phyloP scores from a whole-genome alignment of 768 basidiomycete species.

The Mycena maculata region DNA sequence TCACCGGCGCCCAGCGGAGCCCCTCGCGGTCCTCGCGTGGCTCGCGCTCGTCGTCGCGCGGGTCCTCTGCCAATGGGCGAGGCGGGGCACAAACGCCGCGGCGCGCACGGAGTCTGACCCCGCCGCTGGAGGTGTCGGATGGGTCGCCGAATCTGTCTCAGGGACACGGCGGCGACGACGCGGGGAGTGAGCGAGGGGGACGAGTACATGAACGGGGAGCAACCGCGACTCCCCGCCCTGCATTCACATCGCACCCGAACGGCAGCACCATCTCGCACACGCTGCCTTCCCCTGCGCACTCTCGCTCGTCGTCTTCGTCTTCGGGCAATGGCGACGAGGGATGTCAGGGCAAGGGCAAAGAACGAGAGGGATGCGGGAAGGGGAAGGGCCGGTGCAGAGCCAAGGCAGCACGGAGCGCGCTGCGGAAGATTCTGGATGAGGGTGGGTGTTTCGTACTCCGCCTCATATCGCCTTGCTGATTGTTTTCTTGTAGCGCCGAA shows the following conservation, averaged over 20 bases:
- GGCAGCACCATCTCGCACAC: slow-evolving; percentile 26
- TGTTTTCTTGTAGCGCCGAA: slow-evolving; percentile 6
- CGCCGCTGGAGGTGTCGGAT: neutral
- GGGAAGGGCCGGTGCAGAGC: slow-evolving; percentile 13
- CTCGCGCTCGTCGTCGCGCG: slow-evolving; percentile 1
- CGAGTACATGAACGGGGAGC: neutral
- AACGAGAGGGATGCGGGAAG: too few relatives aligned
- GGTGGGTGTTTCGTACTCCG: neutral
- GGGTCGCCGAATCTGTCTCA: too few relatives aligned
- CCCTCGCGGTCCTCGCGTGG: too few relatives aligned
- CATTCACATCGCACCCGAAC: slow-evolving; percentile 26
- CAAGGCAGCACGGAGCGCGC: slow-evolving; percentile 29
- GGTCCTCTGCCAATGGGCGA: neutral
- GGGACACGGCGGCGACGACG: too few relatives aligned
- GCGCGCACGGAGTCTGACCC: neutral
- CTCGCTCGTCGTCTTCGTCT: slow-evolving; percentile 4
- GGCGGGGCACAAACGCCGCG: neutral
- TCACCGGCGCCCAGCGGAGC: too few relatives aligned
- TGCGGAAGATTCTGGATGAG: slow-evolving; percentile 30
- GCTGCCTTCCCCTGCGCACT: slow-evolving; percentile 18
- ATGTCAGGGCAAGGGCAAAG: neutral
- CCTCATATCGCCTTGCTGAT: neutral
- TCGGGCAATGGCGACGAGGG: slow-evolving; percentile 16
- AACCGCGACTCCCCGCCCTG: neutral
- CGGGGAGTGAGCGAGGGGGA: neutral